Base-by-base conservation (phyloP, 768 basidiomycete species). In the Candolleomyces aberdarensis region DNA sequence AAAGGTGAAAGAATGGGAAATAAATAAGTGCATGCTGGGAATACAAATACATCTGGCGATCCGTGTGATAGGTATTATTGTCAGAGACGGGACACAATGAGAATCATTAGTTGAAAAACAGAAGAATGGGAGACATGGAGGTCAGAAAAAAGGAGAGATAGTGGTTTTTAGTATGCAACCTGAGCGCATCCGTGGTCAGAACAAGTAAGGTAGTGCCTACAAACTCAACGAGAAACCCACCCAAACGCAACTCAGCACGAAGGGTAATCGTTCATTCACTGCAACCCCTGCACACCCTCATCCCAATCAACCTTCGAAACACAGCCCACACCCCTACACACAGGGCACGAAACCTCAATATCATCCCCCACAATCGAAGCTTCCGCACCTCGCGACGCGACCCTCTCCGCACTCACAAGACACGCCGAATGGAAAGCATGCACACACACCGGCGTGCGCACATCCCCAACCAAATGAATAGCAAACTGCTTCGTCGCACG, bases 391-490 rank as follows among this genome's bases (percentile, higher is more conserved):
- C 81, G 83, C n/a, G 86, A 77, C 13, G 87, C 82, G 78, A 86
- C 75, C 63, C 80, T 62, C 84, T 85, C 78, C 76, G 90, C 62
- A 80, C 85, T 73, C 69, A 93, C 89, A 44, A 93, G 68, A 72
- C 91, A 93, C 58, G 83, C 71, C 9, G 84, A 80, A 67, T 93
- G 91, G 79, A 92, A 92, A 49, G 67, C 74, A 72, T 93, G 91
- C 40, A 68, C 62, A 66, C 91, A 92, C 57, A 83, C 76, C n/a
- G 61, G 62, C 43, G 65, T 62, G 40, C 61, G 62, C 31, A 58
- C 69, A 36, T 62, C 62, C n/a, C 56, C 67, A 44, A 64, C 69
- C 20, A 58, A 66, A 17, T 72, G 70, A 40, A 85, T 79, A 20
- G 64, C 63, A 55, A 85, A 67, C 64, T 79, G 79, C 63, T 71